Percentiles rank a stretch among this genome's conserved stretches.
Evolutionary conservation across 805 yeast species (phyloP).

Genomic region (Candida stauntonica): DNA sequence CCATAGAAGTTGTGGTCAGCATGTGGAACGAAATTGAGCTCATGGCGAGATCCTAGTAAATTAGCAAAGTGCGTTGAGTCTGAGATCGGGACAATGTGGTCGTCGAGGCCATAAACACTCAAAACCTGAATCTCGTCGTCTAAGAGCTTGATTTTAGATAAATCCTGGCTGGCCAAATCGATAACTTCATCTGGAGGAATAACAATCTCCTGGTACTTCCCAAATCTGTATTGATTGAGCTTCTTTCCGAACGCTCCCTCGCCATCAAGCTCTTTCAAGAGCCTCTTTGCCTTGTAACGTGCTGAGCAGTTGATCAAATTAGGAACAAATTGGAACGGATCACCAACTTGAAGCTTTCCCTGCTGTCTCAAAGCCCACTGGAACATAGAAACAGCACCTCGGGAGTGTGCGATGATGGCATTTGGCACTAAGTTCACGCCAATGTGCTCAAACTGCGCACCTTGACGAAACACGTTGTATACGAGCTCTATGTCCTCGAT

Average conservation of each 20-base stretch:
- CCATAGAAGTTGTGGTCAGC: conserved; percentile 88
- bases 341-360: conserved; percentile 28
- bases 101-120: conserved; percentile 68
- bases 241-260: conserved; percentile 22
- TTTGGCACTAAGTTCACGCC: conserved; percentile 44
- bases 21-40: conserved; percentile 49
- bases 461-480: conserved; percentile 27
- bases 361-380: conserved; percentile 57
- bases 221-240: conserved; percentile 46
- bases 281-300: conserved; percentile 41
- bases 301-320: conserved; percentile 69
- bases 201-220: conserved; percentile 38
- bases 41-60: conserved; percentile 50
- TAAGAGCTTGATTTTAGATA: conserved; percentile 37
- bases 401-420: conserved; percentile 70
- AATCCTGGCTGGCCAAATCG: conserved; percentile 46
- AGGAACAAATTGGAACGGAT: conserved; percentile 47
- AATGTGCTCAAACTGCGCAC: conserved; percentile 26
- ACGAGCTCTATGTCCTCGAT: conserved; percentile 58
- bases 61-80: conserved; percentile 62
- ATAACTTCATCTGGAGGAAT: conserved; percentile 48
- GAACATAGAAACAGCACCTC: conserved; percentile 76
- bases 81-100: conserved; percentile 56
- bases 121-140: conserved; percentile 48
- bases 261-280: conserved; percentile 16